Conservation (phyloP, 176 grass and related monocot genomes). For the Metroxylon sagu region DNA sequence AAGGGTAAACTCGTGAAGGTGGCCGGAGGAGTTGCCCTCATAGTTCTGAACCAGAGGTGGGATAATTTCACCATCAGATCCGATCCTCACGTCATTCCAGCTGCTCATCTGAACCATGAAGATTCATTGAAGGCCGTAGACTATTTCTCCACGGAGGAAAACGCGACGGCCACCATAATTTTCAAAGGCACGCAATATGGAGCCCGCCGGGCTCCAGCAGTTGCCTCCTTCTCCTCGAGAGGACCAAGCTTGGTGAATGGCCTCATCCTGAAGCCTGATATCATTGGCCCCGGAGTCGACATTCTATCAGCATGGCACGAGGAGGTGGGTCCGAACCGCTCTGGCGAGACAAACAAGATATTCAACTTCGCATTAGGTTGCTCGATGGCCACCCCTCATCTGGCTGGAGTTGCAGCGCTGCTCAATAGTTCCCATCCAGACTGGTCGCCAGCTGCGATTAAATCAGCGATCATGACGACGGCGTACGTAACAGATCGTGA, state of each 20-base stretch:
- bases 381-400: too few species aligned
- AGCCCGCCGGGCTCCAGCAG: not conserved
- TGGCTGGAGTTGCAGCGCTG: too few species aligned
- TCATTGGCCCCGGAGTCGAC: too few species aligned
- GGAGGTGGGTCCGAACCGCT: too few species aligned
- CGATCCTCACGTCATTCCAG: not conserved
- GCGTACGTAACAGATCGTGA: too few species aligned
- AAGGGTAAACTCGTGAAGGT: slow-evolving; percentile 1
- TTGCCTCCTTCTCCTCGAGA: slow-evolving; percentile 1
- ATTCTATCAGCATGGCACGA: too few species aligned
- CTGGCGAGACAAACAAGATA: too few species aligned
- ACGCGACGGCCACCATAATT: not conserved
- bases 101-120: not conserved
- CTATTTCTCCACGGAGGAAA: not conserved
- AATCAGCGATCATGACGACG: too few species aligned
- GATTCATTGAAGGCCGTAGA: not conserved
- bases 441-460: too few species aligned
- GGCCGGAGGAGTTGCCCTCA: slow-evolving; percentile 7
- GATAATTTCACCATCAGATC: not conserved
- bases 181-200: slow-evolving; percentile 3
- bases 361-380: too few species aligned
- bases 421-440: too few species aligned
- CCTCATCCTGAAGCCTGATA: not conserved
- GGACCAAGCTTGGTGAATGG: slow-evolving; percentile 1
- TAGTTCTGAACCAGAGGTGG: not conserved